These are phyloP conservation scores for Cyberlindnera americana DNA, from an alignment of 805 yeast genomes.

Conservation along the genomic window DNA sequence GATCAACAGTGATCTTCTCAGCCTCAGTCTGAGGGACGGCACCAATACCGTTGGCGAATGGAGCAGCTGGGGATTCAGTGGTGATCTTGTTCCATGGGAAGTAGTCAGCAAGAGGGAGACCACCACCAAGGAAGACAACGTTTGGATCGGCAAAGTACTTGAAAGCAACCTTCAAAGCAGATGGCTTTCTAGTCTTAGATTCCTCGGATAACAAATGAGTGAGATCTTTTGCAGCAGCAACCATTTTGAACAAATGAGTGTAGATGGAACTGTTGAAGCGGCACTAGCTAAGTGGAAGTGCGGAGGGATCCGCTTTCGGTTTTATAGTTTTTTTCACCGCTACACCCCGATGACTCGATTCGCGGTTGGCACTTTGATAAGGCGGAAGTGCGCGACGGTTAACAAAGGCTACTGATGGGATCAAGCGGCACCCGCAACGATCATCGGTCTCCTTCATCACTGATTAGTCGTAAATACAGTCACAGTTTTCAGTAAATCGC, in stretches of 20 bases:
- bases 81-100: slow-evolving; percentile 84
- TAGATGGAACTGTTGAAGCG: background rate
- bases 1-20: slow-evolving; percentile 32
- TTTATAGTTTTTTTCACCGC: background rate
- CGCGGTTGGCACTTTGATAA: background rate
- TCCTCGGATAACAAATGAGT: slow-evolving; percentile 73
- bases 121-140: slow-evolving; percentile 90
- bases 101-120: slow-evolving; percentile 85
- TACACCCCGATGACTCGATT: background rate
- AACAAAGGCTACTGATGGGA: too few relatives aligned
- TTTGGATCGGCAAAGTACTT: slow-evolving; percentile 70
- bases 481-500: too few relatives aligned
- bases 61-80: slow-evolving; percentile 73
- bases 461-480: too few relatives aligned
- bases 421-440: too few relatives aligned
- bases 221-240: slow-evolving; percentile 61
- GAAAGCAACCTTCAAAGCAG: slow-evolving; percentile 83
- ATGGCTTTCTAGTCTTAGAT: slow-evolving; percentile 68
- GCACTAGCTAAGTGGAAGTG: background rate
- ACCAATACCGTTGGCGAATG: slow-evolving; percentile 75
- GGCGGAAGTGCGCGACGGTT: background rate
- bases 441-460: too few relatives aligned
- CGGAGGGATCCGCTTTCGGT: background rate
- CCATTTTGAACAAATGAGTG: slow-evolving; percentile 3
- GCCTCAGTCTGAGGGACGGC: slow-evolving; percentile 44